phyloP scores from a whole-genome alignment of 257 asterid species.

The Solanum habrochaites region DNA sequence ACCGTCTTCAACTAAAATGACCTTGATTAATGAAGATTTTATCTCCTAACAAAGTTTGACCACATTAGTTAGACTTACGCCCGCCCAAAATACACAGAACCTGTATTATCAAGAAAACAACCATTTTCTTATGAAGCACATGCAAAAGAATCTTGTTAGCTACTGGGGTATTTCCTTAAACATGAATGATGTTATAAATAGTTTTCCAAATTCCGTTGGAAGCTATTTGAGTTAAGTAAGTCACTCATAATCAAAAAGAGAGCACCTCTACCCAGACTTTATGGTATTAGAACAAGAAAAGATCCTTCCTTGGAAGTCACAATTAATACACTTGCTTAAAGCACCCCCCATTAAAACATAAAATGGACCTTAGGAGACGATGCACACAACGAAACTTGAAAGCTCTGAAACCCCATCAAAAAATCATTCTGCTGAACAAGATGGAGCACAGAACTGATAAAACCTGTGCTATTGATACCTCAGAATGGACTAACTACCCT shows the following conservation, averaged over 20 bases:
- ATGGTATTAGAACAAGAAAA: not conserved
- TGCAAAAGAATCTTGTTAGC: not conserved
- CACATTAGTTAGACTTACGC: constrained; percentile 48
- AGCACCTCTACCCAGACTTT: not conserved
- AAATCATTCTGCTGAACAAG: too few species aligned
- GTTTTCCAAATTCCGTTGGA: not conserved
- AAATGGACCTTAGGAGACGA: not conserved
- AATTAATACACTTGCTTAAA: not conserved
- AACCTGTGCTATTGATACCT: too few species aligned
- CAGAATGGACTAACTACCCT: too few species aligned
- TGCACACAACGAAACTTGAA: not conserved
- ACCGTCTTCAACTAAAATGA: too few species aligned
- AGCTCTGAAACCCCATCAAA: not conserved
- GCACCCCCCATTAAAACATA: not conserved
- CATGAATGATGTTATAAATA: not conserved
- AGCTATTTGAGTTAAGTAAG: not conserved
- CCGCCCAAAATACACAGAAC: constrained; percentile 73
- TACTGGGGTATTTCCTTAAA: not conserved
- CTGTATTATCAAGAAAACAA: constrained; percentile 21
- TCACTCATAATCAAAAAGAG: not conserved
- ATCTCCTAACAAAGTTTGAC: not conserved
- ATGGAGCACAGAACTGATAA: too few species aligned
- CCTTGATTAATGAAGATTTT: too few species aligned
- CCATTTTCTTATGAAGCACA: too few species aligned
- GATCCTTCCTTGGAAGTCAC: not conserved